Evolutionary conservation across 306 rosid genomes (phyloP), one percentile per base, ranked within the genome.

Genomic region (Carpinus viminea): DNA sequence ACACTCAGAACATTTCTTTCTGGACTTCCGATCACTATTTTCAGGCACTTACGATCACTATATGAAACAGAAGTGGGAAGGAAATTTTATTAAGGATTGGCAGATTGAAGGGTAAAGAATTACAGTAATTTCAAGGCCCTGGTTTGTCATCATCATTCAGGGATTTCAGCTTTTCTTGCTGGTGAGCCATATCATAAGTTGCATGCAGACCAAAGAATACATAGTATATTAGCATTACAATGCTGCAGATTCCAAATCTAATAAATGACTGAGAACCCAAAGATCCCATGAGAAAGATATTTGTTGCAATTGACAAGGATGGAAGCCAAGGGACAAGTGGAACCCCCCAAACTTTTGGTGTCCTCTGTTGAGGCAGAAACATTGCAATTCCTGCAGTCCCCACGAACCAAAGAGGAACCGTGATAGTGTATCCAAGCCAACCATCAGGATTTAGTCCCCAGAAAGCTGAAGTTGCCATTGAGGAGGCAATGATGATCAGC

Each of bases 281-380:
- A 73, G 93, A 89, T 48, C 96, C 97, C 96, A 91, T 91, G 16
- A 93, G 96, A 69, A 93, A 91, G 3, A 89, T 12, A 82, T 91
- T 93, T 12, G 79, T 86, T 9, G 90, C 97, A 61, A 93, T 89
- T 36, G 97, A 93, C 81, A 89, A 65, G 76, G 92, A 89, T 26
- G 97, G 97, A 21, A 93, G 45, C 96, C 97, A 91, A 26, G 97
- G 97, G 9, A 93, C 96, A 69, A 91, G 90, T 2, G 96, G 97
- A 56, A 93, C 97, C 0, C 91, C 97, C 97, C 96, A 93, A 76
- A 91, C 87, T 64, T 61, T 93, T 5, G 97, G 93, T 20, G 52
- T 70, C 79, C 93, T 89, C 81, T 89, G 91, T 73, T 86, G 89
- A 24, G 85, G 83, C 76, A 91, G 70, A 62, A 82, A 74, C 17